Evolutionary conservation across 257 asterid species (phyloP).

Genomic region (Scutellaria baicalensis): DNA sequence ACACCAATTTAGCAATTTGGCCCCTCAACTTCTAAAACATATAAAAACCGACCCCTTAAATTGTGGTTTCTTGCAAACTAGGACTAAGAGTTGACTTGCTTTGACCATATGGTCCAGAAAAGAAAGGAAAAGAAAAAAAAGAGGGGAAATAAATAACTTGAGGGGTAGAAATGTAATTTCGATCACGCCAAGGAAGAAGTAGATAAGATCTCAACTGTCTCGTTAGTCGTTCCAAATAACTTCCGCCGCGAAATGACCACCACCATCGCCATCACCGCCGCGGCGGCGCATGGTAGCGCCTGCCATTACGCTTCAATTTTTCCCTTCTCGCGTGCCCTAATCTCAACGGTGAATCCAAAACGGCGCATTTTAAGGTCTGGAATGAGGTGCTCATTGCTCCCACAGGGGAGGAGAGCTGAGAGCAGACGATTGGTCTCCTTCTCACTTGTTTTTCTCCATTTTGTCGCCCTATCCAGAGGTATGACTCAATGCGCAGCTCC

Average conservation of each 20-base stretch:
- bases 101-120: too few relatives aligned
- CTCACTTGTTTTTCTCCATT: constrained; percentile 41
- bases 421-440: constrained; percentile 64
- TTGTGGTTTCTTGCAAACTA: not conserved
- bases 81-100: too few relatives aligned
- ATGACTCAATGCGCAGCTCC: not conserved
- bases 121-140: too few relatives aligned
- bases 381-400: constrained; percentile 38
- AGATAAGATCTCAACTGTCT: constrained; percentile 26
- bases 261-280: constrained; percentile 25
- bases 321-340: constrained; percentile 16
- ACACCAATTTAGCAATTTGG: constrained; percentile 6
- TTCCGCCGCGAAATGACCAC: constrained; percentile 33
- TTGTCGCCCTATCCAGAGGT: constrained; percentile 52
- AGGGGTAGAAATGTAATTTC: constrained; percentile 22
- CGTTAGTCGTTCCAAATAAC: not conserved
- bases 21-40: constrained; percentile 6
- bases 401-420: constrained; percentile 34
- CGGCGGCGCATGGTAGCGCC: constrained; percentile 32
- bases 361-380: constrained; percentile 21
- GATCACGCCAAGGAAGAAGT: not conserved
- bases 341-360: constrained; percentile 8
- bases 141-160: not conserved
- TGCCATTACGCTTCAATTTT: constrained; percentile 16
- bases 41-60: not conserved